Conservation (phyloP, 2,329 filamentous ascomycete genomes). For the Ophiocordyceps polyrhachis-furcata region DNA sequence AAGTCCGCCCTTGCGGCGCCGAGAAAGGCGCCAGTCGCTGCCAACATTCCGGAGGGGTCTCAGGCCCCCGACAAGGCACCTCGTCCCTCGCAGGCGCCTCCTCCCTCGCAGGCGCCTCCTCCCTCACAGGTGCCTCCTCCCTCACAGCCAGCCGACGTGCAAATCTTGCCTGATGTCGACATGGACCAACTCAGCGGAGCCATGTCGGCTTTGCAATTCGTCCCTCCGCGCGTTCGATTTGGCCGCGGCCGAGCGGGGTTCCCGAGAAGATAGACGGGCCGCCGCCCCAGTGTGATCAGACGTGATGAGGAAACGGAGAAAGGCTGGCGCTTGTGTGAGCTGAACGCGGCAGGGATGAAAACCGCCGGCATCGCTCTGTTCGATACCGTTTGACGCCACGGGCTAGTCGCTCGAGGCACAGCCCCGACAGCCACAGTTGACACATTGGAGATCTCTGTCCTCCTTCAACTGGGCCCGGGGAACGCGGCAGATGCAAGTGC, state of each 20-base stretch:
- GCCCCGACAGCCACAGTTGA: conserved; percentile 84
- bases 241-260: conserved; percentile 39
- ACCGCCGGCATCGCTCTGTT: not conserved
- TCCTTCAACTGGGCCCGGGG: conserved; percentile 81
- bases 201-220: conserved; percentile 55
- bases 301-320: not conserved
- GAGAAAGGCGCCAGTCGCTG: conserved; percentile 15
- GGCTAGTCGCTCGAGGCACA: conserved; percentile 69
- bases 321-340: not conserved
- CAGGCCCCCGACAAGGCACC: conserved; percentile 5
- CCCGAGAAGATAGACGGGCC: conserved; percentile 22
- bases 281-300: not conserved
- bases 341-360: not conserved
- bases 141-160: conserved; percentile 5
- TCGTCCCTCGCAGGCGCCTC: not conserved
- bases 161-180: conserved; percentile 22
- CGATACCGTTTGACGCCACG: not conserved
- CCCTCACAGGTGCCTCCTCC: not conserved
- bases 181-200: conserved; percentile 46
- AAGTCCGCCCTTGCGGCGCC: conserved; percentile 20
- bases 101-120: too few relatives aligned
- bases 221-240: conserved; percentile 49
- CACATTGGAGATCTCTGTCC: conserved; percentile 77
- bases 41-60: conserved; percentile 13
- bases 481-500: conserved; percentile 91